phyloP scores from a whole-genome alignment of 2,329 filamentous ascomycete genomes.

The Fusarium nodosum region DNA sequence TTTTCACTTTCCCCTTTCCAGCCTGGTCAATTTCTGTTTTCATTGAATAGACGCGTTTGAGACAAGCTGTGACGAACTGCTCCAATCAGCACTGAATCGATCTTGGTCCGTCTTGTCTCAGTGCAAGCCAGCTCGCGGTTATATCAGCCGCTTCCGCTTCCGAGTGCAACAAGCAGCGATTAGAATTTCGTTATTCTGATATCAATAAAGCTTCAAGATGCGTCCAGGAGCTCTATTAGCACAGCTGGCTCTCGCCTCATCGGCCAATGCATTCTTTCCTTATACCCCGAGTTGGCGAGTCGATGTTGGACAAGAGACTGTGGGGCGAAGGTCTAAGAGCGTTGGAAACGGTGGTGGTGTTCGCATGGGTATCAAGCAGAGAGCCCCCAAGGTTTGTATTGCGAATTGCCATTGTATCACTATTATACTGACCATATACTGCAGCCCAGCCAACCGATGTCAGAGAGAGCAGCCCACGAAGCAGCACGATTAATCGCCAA shows the following conservation, averaged over 20 bases:
- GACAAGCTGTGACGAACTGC: conserved; percentile 43
- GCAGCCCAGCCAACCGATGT: conserved; percentile 53
- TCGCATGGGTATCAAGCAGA: conserved; percentile 60
- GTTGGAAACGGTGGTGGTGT: conserved; percentile 46
- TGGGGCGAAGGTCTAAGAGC: conserved; percentile 45
- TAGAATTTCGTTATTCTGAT: conserved; percentile 19
- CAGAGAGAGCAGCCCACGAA: conserved; percentile 56
- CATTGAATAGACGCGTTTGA: conserved; percentile 33
- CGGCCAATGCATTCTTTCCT: conserved; percentile 63
- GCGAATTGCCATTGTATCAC: not conserved
- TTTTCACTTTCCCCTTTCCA: not conserved
- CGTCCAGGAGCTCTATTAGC: conserved; percentile 56
- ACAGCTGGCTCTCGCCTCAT: conserved; percentile 62
- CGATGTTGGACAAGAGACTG: conserved; percentile 46
- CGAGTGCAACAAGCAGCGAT: conserved; percentile 1
- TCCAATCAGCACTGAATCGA: conserved; percentile 28
- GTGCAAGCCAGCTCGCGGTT: conserved; percentile 15
- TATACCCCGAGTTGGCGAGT: conserved; percentile 58
- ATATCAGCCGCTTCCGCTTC: conserved; percentile 28
- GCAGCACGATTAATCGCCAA: conserved; percentile 58
- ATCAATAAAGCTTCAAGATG: conserved; percentile 55
- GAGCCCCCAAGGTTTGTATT: conserved; percentile 52
- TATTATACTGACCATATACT: conserved; percentile 30
- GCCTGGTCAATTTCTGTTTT: conserved; percentile 12
- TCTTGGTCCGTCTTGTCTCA: conserved; percentile 12